Conservation (phyloP, 1,284 basidiomycete genomes). For the Wolfiporia cocos region DNA sequence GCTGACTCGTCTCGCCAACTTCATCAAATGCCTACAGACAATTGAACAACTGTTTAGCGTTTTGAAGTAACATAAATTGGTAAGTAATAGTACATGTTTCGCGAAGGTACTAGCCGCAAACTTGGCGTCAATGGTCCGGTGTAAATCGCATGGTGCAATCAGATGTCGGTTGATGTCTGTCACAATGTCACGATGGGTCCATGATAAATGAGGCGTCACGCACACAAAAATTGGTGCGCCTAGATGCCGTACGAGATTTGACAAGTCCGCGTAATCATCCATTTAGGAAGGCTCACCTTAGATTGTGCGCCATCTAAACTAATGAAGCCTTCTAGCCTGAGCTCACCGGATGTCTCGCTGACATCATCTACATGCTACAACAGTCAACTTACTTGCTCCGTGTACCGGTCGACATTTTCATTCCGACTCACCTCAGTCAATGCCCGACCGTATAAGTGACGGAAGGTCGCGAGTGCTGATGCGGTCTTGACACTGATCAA, state of each 20-base stretch:
- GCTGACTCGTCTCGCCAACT: conserved; percentile 39
- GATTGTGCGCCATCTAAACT: conserved; percentile 70
- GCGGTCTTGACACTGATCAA: conserved; percentile 38
- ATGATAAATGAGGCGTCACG: conserved; percentile 19
- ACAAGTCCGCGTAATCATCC: too few relatives aligned
- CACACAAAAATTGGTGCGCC: conserved; percentile 83
- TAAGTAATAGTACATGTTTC: conserved; percentile 63
- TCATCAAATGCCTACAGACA: conserved; percentile 56
- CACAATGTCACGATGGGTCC: conserved; percentile 2
- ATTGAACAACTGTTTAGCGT: neutral
- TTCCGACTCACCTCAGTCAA: conserved; percentile 50
- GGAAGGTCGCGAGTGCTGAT: conserved; percentile 59
- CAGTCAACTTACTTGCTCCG: neutral
- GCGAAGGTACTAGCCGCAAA: conserved; percentile 69
- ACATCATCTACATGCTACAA: conserved; percentile 63
- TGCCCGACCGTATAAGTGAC: conserved; percentile 60
- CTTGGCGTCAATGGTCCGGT: conserved; percentile 56
- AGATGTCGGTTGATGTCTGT: conserved; percentile 82
- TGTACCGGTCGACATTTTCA: conserved; percentile 1
- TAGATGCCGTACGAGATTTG: too few relatives aligned
- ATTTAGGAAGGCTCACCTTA: conserved; percentile 57
- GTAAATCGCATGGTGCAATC: conserved; percentile 61
- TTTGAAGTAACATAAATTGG: conserved; percentile 13
- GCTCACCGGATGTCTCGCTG: conserved; percentile 38
- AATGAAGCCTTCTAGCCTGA: conserved; percentile 73